phyloP scores from a whole-genome alignment of 495 filamentous ascomycete genomes.

The Talaromyces thailandensis region DNA sequence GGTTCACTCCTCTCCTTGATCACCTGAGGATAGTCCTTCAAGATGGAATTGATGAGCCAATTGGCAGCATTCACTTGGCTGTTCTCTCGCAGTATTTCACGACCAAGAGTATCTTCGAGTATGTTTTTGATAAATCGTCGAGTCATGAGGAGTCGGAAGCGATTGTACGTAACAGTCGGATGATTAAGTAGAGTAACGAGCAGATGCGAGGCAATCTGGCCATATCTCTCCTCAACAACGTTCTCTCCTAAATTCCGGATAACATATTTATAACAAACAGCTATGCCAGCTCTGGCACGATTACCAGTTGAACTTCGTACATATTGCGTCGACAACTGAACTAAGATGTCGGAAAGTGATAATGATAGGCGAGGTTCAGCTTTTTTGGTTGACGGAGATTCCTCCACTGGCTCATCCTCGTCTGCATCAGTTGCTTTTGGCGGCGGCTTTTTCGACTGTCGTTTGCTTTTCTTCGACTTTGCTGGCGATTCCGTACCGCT shows the following conservation, averaged over 20 bases:
- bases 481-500: conserved; percentile 44
- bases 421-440: conserved; percentile 58
- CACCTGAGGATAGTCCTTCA: conserved; percentile 92
- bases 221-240: conserved; percentile 70
- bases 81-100: conserved; percentile 75
- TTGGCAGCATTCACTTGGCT: conserved; percentile 77
- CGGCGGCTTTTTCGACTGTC: conserved; percentile 59
- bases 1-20: conserved; percentile 88
- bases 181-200: conserved; percentile 72
- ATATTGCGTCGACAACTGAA: conserved; percentile 76
- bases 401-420: conserved; percentile 62
- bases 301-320: conserved; percentile 71
- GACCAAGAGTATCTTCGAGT: conserved; percentile 75
- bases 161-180: conserved; percentile 67
- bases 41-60: conserved; percentile 72
- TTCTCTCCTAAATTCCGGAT: conserved; percentile 65
- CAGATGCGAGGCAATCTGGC: conserved; percentile 70
- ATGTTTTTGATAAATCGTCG: conserved; percentile 78
- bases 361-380: conserved; percentile 58
- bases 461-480: conserved; percentile 66
- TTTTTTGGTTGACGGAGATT: conserved; percentile 65
- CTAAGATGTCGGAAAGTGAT: conserved; percentile 69
- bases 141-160: conserved; percentile 79
- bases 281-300: conserved; percentile 71
- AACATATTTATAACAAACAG: conserved; percentile 76